These are phyloP conservation scores for Boletus tylopilopsis DNA, from an alignment of 768 basidiomycete species.

Conservation along the genomic window DNA sequence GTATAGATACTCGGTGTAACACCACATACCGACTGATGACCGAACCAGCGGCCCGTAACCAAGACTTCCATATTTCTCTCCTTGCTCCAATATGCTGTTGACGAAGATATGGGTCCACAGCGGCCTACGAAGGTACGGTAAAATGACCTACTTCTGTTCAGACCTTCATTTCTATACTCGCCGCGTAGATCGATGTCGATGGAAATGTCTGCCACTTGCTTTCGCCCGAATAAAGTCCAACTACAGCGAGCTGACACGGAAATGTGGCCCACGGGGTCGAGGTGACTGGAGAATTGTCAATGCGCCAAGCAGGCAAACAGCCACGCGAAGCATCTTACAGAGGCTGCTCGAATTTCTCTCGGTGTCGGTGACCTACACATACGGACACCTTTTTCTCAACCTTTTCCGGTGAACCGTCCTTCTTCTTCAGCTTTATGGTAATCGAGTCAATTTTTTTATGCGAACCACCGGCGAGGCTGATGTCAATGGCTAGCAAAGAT, in stretches of 20 bases:
- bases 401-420: background rate
- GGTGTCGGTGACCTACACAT: background rate
- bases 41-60: too few relatives aligned
- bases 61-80: constrained; percentile 8
- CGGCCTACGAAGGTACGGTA: background rate
- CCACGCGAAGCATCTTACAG: constrained; percentile 3
- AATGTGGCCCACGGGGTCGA: constrained; percentile 1
- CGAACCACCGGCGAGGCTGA: constrained; percentile 8
- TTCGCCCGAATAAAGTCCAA: too few relatives aligned
- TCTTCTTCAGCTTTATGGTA: constrained; percentile 1
- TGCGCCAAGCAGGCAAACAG: background rate
- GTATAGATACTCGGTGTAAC: background rate
- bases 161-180: too few relatives aligned
- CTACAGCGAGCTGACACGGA: background rate
- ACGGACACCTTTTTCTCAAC: background rate
- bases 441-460: constrained; percentile 2
- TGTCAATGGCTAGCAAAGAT: background rate
- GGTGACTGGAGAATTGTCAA: background rate
- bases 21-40: constrained; percentile 1
- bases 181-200: too few relatives aligned
- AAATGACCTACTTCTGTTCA: too few relatives aligned
- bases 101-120: background rate
- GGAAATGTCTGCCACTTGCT: background rate
- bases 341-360: background rate
- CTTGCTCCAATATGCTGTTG: constrained; percentile 9